Evolutionary conservation across 768 basidiomycete genomes (phyloP).

Genomic region (Russula vinacea): DNA sequence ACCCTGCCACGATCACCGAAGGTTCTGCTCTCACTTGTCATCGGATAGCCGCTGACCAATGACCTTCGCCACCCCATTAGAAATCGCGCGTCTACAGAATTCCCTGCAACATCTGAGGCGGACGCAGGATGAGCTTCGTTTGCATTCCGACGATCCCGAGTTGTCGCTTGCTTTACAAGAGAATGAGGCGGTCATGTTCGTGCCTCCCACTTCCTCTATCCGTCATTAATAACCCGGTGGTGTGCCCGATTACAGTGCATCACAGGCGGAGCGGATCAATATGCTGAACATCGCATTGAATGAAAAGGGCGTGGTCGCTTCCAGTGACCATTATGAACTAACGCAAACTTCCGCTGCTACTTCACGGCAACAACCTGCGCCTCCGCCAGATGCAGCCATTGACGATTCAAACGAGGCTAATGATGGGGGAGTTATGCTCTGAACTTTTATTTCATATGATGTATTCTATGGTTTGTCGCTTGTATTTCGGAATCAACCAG

Average conservation of each 20-base stretch:
- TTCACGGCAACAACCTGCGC: background rate
- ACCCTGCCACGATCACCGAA: conserved; percentile 65
- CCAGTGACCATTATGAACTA: conserved; percentile 46
- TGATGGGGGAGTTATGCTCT: conserved; percentile 26
- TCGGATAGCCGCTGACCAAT: background rate
- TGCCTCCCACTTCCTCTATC: conserved; percentile 7
- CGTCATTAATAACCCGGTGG: background rate
- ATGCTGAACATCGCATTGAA: conserved; percentile 63
- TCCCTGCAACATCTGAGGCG: conserved; percentile 60
- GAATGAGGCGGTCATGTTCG: conserved; percentile 70
- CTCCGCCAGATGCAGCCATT: background rate
- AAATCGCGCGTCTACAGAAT: conserved; percentile 71
- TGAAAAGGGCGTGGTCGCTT: conserved; percentile 50
- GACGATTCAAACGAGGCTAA: conserved; percentile 1
- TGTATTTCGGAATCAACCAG: background rate
- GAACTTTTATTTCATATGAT: background rate
- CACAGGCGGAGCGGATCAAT: conserved; percentile 70
- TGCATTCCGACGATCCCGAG: conserved; percentile 55
- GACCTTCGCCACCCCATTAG: conserved; percentile 39
- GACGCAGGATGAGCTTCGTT: conserved; percentile 58
- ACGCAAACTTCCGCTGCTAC: background rate
- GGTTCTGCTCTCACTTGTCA: conserved; percentile 43
- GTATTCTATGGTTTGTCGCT: background rate
- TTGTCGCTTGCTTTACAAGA: conserved; percentile 60
- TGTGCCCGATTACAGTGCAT: conserved; percentile 47